These are phyloP conservation scores for Penicillium canariense DNA, from an alignment of 495 filamentous ascomycete species.

Conservation along the genomic window DNA sequence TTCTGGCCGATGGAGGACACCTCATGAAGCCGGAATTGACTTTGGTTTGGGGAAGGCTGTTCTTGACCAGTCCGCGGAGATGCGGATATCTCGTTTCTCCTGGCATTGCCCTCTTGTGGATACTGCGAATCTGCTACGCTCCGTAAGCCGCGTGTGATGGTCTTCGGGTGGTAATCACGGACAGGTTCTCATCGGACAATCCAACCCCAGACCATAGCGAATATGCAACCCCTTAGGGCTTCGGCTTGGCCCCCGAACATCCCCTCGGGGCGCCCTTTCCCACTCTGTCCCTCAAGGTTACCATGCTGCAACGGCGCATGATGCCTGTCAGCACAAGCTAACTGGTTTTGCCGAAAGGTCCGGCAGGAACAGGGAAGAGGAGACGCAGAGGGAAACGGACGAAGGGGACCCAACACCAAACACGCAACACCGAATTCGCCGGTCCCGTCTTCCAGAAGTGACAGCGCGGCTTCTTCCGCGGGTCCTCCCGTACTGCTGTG, in stretches of 20 bases:
- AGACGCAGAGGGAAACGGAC: neutral
- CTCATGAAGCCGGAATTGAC: neutral
- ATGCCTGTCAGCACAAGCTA: neutral
- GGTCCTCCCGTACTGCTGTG: conserved; percentile 20
- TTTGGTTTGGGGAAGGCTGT: neutral
- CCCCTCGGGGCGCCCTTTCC: neutral
- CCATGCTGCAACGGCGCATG: neutral
- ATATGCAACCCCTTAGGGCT: neutral
- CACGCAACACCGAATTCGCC: conserved; percentile 2
- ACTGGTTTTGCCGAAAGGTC: conserved; percentile 3
- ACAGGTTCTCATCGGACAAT: neutral
- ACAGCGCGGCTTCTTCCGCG: conserved; percentile 5
- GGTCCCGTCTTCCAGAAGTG: neutral
- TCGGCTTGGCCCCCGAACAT: neutral
- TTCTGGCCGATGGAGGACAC: too few species aligned
- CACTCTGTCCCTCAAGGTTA: neutral
- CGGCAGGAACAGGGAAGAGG: neutral
- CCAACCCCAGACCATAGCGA: neutral
- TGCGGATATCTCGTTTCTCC: neutral
- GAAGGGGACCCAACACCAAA: neutral
- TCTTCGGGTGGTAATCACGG: too few species aligned
- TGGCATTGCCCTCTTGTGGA: neutral
- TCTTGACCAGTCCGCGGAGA: neutral
- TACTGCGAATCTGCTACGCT: neutral
- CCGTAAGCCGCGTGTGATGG: neutral